Evolutionary conservation across 1,139 yeast genomes (phyloP), one percentile per base, ranked within the genome.

Genomic region (Candida tunisiensis): DNA sequence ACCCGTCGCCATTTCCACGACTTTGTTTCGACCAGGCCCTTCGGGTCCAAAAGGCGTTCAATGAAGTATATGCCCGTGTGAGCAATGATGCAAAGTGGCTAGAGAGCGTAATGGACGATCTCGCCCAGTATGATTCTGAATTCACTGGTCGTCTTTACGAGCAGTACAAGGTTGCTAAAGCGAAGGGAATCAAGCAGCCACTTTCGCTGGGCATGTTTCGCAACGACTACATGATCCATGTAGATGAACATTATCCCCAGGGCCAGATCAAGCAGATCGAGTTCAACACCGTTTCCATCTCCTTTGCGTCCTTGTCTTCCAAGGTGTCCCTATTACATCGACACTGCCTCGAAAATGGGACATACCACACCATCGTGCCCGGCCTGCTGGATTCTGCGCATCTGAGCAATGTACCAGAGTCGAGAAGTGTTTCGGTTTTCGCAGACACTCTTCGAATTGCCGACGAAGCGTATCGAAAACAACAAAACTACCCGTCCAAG

Each of bases 241-340:
- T 34, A 24, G 36, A 37, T n/a, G 30, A 38, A 22, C 33, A 37
- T 11, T 34, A 32, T 24, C 45, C 43, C 12, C 38, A 35, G 25
- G 39, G 51, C 12, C 51, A 53, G 10, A 74, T 88, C 44, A 85
- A 85, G 46, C 98, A 91, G 51, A 85, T 88, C 29, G 99, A 88
- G 48, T 88, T 85, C 57, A 88, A 88, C 51, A 83, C 98, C 1
- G 85, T 88, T 3, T 77, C 94, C 42, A 93, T 88, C 2, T 83
- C 96, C 1, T 88, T 88, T 58, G 95, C 93, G 14, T 95, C 93
- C 0, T 60, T 88, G 30, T 75, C 94, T 1, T 52, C 82, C 9
- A 77, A 74, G 45, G 85, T 82, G 13, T 79, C 92, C 13, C 61
- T 68, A 40, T 57, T 80, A 33, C 98, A 88, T 49, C 54, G 62